Conservation (phyloP, 257 asterid genomes). For the Striga asiatica region DNA sequence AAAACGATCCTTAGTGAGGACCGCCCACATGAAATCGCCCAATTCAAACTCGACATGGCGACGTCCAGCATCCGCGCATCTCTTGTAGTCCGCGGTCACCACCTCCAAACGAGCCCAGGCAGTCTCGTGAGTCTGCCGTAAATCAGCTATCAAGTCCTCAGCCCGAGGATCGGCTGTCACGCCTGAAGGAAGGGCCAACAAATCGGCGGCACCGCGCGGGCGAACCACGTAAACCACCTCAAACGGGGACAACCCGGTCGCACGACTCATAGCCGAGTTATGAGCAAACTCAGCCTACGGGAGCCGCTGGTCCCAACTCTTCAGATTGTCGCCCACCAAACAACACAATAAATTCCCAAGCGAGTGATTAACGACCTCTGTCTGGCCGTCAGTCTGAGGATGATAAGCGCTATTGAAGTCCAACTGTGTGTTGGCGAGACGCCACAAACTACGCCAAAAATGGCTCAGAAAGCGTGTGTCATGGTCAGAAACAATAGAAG, state of each 20-base stretch:
- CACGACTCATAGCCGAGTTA: not conserved
- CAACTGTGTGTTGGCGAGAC: not conserved
- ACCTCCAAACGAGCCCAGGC: no score
- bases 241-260: not conserved
- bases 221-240: not conserved
- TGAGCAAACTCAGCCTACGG: not conserved
- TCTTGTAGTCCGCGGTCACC: no score
- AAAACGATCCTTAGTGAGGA: not conserved
- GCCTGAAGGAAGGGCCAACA: not conserved
- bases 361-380: no score
- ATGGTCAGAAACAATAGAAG: not conserved
- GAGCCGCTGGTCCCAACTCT: not conserved
- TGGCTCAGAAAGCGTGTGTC: not conserved
- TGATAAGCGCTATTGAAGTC: not conserved
- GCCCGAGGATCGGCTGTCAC: no score
- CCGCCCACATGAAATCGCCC: not conserved
- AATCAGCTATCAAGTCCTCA: no score
- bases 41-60: not conserved
- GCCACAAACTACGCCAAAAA: not conserved
- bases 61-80: not conserved
- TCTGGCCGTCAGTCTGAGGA: no score
- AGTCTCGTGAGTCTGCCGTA: no score
- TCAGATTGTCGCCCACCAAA: not conserved
- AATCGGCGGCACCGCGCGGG: not conserved
- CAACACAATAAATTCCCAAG: no score